Percentiles rank a stretch among this genome's conserved stretches.
Conservation (phyloP, 768 basidiomycete genomes). For the Russula dissimulans region DNA sequence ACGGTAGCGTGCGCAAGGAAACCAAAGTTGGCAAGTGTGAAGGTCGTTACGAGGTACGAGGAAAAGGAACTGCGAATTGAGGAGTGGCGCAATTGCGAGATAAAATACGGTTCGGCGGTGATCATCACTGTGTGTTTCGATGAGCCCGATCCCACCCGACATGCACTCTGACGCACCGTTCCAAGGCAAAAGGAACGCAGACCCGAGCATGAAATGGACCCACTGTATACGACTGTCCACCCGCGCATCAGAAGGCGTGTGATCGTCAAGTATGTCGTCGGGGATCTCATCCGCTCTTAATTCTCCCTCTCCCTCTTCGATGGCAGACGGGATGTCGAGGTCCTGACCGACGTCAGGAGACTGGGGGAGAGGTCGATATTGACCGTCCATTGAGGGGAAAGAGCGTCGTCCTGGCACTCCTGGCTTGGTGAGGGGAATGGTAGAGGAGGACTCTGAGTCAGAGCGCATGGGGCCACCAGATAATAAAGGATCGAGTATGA, state of each 20-base stretch:
- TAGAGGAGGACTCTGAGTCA: background rate
- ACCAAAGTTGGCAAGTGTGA: conserved; percentile 54
- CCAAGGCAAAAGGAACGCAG: conserved; percentile 78
- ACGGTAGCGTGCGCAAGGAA: conserved; percentile 69
- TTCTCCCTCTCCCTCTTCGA: conserved; percentile 2
- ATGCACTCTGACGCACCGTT: conserved; percentile 49
- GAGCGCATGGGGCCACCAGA: background rate
- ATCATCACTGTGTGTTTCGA: conserved; percentile 52
- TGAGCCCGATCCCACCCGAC: background rate
- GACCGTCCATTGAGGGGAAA: background rate
- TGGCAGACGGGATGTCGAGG: conserved; percentile 1
- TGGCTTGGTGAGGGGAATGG: background rate
- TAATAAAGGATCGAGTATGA: background rate
- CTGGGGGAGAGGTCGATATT: conserved; percentile 13
- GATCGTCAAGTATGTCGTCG: background rate
- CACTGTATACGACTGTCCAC: conserved; percentile 43
- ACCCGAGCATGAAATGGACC: conserved; percentile 68
- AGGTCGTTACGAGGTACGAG: conserved; percentile 37
- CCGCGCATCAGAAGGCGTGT: conserved; percentile 11
- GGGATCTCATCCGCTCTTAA: background rate
- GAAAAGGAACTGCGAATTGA: conserved; percentile 40
- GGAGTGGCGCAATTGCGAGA: conserved; percentile 57
- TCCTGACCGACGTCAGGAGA: background rate
- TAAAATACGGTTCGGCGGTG: conserved; percentile 76
- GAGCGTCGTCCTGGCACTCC: conserved; percentile 9